Percentiles rank a stretch among this genome's conserved stretches.
Conservation (phyloP, 306 rosid genomes). For the Neltuma alba region DNA sequence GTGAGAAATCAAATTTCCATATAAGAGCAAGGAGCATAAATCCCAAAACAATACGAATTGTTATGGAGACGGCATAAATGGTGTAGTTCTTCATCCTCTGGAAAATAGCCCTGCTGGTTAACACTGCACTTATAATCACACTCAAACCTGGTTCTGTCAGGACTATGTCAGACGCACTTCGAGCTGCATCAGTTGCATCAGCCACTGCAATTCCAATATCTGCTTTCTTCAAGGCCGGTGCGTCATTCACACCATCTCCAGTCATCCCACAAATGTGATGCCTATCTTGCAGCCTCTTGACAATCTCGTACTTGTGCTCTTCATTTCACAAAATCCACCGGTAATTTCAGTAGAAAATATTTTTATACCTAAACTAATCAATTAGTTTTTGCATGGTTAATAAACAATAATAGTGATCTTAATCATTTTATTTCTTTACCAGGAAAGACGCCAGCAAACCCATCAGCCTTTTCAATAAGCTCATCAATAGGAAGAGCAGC, state of each 20-base stretch:
- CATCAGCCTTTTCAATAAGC: conserved; percentile 81
- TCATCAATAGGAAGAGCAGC: conserved; percentile 68
- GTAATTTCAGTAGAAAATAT: not conserved
- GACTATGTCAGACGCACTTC: conserved; percentile 78
- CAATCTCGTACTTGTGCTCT: conserved; percentile 87
- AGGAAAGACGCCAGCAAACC: conserved; percentile 89
- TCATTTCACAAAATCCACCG: conserved; percentile 6
- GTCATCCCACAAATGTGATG: conserved; percentile 84
- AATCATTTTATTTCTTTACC: conserved; percentile 37
- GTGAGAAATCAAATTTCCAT: conserved; percentile 81
- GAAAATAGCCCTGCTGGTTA: conserved; percentile 82
- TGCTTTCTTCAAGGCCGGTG: conserved; percentile 75
- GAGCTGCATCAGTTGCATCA: conserved; percentile 85
- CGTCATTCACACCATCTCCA: conserved; percentile 88
- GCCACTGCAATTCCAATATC: conserved; percentile 88
- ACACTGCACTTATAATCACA: conserved; percentile 74
- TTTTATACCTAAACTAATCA: no score
- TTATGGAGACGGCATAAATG: conserved; percentile 79
- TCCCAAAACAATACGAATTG: conserved; percentile 74
- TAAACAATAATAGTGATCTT: not conserved
- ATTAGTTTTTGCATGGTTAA: not conserved
- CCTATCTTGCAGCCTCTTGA: conserved; percentile 69
- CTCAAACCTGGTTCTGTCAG: conserved; percentile 80
- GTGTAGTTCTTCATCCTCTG: conserved; percentile 91
- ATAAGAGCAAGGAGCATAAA: conserved; percentile 76